phyloP scores from a whole-genome alignment of 1,284 basidiomycete genomes.

The Paramarasmius palmivorus region DNA sequence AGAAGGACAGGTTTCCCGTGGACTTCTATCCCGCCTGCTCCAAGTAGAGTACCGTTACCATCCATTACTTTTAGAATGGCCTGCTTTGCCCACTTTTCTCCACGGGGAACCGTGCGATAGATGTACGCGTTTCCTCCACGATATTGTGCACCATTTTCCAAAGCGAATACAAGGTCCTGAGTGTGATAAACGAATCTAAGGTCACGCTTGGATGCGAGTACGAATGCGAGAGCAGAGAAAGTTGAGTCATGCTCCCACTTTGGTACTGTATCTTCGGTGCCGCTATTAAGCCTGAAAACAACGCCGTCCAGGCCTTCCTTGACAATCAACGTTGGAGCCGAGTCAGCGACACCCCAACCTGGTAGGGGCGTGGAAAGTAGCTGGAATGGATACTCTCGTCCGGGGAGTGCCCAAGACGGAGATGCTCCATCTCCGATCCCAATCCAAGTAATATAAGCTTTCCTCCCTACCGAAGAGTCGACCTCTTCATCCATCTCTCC shows the following conservation, averaged over 20 bases:
- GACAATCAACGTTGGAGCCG: slow-evolving; percentile 54
- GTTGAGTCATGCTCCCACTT: slow-evolving; percentile 80
- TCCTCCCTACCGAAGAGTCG: slow-evolving; percentile 68
- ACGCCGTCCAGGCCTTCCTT: slow-evolving; percentile 86
- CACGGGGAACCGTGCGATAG: slow-evolving; percentile 59
- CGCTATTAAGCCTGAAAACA: slow-evolving; percentile 52
- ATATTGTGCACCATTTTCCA: slow-evolving; percentile 71
- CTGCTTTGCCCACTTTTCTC: slow-evolving; percentile 70
- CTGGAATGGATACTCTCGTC: slow-evolving; percentile 44
- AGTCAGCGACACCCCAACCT: slow-evolving; percentile 38
- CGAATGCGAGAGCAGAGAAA: slow-evolving; percentile 89
- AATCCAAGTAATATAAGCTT: slow-evolving; percentile 65
- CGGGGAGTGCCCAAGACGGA: slow-evolving; percentile 37
- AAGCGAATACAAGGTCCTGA: slow-evolving; percentile 65
- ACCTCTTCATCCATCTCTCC: slow-evolving; percentile 86
- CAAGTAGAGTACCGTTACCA: slow-evolving; percentile 72
- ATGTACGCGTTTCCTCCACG: slow-evolving; percentile 82
- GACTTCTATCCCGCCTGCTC: slow-evolving; percentile 58
- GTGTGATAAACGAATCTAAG: slow-evolving; percentile 81
- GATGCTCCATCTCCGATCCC: slow-evolving; percentile 41
- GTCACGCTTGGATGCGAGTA: slow-evolving; percentile 92
- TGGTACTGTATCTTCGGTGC: slow-evolving; percentile 26
- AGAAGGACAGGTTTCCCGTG: slow-evolving; percentile 47
- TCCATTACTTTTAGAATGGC: slow-evolving; percentile 74
- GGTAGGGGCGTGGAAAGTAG: slow-evolving; percentile 68